Base-by-base conservation (phyloP, 306 rosid genomes). In the Quercus berberidifolia region DNA sequence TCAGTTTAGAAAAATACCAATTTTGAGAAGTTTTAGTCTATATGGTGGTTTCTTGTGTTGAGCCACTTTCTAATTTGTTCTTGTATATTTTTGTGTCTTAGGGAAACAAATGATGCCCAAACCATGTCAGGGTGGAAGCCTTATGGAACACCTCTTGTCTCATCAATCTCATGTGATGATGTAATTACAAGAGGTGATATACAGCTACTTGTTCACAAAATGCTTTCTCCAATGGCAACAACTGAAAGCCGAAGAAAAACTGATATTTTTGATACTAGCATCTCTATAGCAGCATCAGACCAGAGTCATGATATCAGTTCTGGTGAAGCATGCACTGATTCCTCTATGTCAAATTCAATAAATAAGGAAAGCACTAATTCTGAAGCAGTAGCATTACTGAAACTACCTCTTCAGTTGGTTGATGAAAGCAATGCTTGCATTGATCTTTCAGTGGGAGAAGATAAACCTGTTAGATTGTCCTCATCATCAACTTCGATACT, bases 41-140 rank as follows among this genome's bases (percentile, higher is more conserved):
- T 72, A 30, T 35, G 31, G 20, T 60, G 21, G 11, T 55, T 57
- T 46, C 52, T 65, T 55, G 19, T 76, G 74, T 71, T 80, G 63
- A 15, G 30, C 69, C 51, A 73, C 59, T 75, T 80, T 30, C 60
- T 71, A 69, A 83, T 43, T 38, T 62, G 65, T 33, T 77, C 28
- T 58, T 69, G 31, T 41, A 14, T 64, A 51, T 46, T 69, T 76
- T 68, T 70, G 76, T 78, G 54, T 83, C 65, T 64, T 15, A 94
- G 97, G 90, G 85, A 74, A 73, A 81, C 77, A 55, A 88, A 88
- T 68, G 90, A 87, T 82, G 83, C 90, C 2, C 92, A 85, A 58
- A 73, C 79, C 55, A 69, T 83, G 55, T 94, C 98, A 20, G 98
- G 97, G 78, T 94, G 97, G 96, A 86, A 88, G 80, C 92, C 96